Percentiles rank a stretch among this genome's conserved stretches.
These are phyloP conservation scores for Delitschia confertaspora DNA, from an alignment of 495 filamentous ascomycete genomes.

Conservation along the genomic window DNA sequence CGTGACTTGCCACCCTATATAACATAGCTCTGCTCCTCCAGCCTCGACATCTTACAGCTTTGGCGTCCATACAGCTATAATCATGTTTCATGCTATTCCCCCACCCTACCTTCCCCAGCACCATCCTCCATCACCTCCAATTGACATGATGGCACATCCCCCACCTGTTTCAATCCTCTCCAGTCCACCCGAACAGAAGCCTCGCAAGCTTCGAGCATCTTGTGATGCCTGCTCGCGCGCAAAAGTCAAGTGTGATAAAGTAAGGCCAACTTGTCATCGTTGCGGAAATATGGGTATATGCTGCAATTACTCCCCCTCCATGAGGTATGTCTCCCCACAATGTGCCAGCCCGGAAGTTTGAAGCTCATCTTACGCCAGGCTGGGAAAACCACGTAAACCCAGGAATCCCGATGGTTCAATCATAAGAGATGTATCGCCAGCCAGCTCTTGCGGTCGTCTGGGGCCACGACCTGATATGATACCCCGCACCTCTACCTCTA, in stretches of 20 bases:
- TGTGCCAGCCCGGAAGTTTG: not conserved
- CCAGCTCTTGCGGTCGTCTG: constrained; percentile 16
- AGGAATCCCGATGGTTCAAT: constrained; percentile 24
- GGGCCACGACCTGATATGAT: constrained; percentile 20
- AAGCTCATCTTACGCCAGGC: constrained; percentile 15
- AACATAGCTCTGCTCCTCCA: constrained; percentile 15
- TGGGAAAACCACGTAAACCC: constrained; percentile 26
- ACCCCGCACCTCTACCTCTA: constrained; percentile 17
- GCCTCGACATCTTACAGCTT: constrained; percentile 7
- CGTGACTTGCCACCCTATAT: constrained; percentile 12
- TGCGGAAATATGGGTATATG: constrained; percentile 28
- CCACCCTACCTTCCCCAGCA: constrained; percentile 10
- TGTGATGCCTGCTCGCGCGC: constrained; percentile 27
- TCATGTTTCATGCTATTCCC: constrained; percentile 22
- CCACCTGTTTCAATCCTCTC: constrained; percentile 8
- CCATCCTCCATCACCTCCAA: constrained; percentile 11
- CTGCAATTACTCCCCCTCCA: constrained; percentile 28
- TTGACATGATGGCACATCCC: constrained; percentile 12
- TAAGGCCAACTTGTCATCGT: constrained; percentile 25
- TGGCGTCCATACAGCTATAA: constrained; percentile 5
- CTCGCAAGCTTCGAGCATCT: constrained; percentile 26
- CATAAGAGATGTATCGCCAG: constrained; percentile 23
- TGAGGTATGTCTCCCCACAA: constrained; percentile 15
- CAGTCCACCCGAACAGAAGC: constrained; percentile 20
- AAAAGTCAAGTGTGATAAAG: constrained; percentile 27